Evolutionary conservation across 1,139 yeast genomes (phyloP).

Genomic region (Diutina ranongensis): DNA sequence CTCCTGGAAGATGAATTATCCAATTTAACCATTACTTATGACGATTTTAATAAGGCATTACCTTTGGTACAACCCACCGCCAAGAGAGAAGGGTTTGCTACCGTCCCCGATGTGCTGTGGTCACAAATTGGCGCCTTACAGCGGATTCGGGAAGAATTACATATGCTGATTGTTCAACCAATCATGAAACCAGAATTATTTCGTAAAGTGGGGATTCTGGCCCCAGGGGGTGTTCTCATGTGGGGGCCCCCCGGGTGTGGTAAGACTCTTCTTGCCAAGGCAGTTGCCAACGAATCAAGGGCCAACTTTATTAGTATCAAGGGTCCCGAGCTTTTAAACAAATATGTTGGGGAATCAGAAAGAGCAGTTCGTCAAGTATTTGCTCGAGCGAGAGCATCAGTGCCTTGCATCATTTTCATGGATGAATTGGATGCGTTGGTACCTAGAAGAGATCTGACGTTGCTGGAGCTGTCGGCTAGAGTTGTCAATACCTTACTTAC

Average conservation of each 20-base stretch:
- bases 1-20: constrained; percentile 62
- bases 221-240: constrained; percentile 92
- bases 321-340: constrained; percentile 89
- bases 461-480: constrained; percentile 84
- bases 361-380: constrained; percentile 92
- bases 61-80: constrained; percentile 97
- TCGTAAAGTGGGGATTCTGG: constrained; percentile 84
- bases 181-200: constrained; percentile 86
- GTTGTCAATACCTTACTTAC: constrained; percentile 92
- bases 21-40: constrained; percentile 62
- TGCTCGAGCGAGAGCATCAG: constrained; percentile 86
- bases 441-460: constrained; percentile 80
- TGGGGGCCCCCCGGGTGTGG: constrained; percentile 99
- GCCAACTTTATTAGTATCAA: constrained; percentile 92
- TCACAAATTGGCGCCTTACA: constrained; percentile 83
- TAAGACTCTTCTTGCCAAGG: constrained; percentile 89
- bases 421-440: constrained; percentile 95
- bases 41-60: constrained; percentile 73
- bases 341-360: constrained; percentile 95
- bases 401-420: constrained; percentile 90
- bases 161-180: constrained; percentile 97
- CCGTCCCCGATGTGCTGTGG: constrained; percentile 98
- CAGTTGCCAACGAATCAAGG: constrained; percentile 93
- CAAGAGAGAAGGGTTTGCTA: constrained; percentile 96
- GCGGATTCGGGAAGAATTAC: constrained; percentile 74